A percentile compares a stretch with the other conserved stretches of the same genome.
Conservation (phyloP, 805 yeast genomes). For the Diddensiella caesifluorescens region DNA sequence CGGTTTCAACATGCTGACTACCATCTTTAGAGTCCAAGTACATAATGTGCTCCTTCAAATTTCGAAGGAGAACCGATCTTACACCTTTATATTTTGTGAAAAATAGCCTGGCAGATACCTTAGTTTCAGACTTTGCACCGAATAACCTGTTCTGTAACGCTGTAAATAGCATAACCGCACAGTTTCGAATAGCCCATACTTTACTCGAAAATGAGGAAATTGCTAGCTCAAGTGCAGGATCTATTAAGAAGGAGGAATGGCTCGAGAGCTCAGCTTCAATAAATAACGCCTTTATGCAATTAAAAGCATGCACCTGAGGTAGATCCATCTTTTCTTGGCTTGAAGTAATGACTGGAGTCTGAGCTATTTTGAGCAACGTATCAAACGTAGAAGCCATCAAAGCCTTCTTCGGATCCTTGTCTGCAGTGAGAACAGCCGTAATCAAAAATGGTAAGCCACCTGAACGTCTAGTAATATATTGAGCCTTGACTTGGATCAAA, state of each 20-base stretch:
- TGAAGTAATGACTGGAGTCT: conserved; percentile 40
- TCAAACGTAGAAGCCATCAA: conserved; percentile 48
- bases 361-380: conserved; percentile 50
- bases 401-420: conserved; percentile 32
- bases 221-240: conserved; percentile 54
- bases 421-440: conserved; percentile 65
- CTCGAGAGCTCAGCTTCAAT: conserved; percentile 63
- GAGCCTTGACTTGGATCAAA: conserved; percentile 51
- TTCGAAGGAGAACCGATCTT: conserved; percentile 40
- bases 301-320: conserved; percentile 92
- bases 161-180: conserved; percentile 89
- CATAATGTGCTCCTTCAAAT: conserved; percentile 25
- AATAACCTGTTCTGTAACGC: conserved; percentile 76
- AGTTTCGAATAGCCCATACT: conserved; percentile 84
- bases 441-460: conserved; percentile 86
- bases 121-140: conserved; percentile 46
- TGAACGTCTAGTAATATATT: conserved; percentile 78
- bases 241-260: conserved; percentile 46
- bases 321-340: conserved; percentile 58
- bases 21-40: conserved; percentile 19
- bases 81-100: conserved; percentile 60
- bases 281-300: conserved; percentile 71
- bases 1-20: conserved; percentile 45
- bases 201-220: conserved; percentile 57
- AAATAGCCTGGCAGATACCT: conserved; percentile 52